Evolutionary conservation across 2,329 filamentous ascomycete genomes (phyloP).

Genomic region (Colletotrichum sp.): DNA sequence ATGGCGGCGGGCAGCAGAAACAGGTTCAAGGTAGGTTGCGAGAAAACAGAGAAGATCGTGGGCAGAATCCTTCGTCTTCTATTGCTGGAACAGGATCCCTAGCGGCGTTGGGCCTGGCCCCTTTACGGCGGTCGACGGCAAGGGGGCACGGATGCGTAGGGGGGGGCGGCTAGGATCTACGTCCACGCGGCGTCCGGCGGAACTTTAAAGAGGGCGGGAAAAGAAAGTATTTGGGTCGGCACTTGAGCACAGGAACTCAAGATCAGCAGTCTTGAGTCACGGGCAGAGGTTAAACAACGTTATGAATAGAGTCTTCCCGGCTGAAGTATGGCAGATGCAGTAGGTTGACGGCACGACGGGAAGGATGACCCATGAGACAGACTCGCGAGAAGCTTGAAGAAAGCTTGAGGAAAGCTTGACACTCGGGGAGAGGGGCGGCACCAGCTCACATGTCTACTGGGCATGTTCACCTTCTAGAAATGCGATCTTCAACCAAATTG

Average conservation of each 20-base stretch:
- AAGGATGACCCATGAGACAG: not conserved
- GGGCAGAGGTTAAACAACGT: not conserved
- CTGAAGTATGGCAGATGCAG: not conserved
- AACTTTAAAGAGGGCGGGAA: not conserved
- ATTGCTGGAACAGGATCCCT: not conserved
- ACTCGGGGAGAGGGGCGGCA: not conserved
- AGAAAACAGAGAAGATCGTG: not conserved
- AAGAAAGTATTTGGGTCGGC: not conserved
- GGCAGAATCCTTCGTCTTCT: not conserved
- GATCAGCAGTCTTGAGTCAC: not conserved
- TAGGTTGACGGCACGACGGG: not conserved
- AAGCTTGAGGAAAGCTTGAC: not conserved
- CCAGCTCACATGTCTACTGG: not conserved
- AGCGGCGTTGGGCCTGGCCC: not conserved
- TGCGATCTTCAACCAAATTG: not conserved
- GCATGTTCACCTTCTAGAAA: not conserved
- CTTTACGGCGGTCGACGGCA: not conserved
- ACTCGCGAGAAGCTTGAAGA: not conserved
- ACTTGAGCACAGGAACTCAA: not conserved
- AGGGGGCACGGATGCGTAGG: not conserved
- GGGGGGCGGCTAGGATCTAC: not conserved
- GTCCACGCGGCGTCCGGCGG: not conserved
- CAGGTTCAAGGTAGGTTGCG: not conserved
- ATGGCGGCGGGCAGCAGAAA: not conserved
- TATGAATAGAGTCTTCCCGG: not conserved